A percentile compares a stretch with the other conserved stretches of the same genome.
These are phyloP conservation scores for Colletotrichum godetiae DNA, from an alignment of 2,329 filamentous ascomycete species.

Conservation along the genomic window DNA sequence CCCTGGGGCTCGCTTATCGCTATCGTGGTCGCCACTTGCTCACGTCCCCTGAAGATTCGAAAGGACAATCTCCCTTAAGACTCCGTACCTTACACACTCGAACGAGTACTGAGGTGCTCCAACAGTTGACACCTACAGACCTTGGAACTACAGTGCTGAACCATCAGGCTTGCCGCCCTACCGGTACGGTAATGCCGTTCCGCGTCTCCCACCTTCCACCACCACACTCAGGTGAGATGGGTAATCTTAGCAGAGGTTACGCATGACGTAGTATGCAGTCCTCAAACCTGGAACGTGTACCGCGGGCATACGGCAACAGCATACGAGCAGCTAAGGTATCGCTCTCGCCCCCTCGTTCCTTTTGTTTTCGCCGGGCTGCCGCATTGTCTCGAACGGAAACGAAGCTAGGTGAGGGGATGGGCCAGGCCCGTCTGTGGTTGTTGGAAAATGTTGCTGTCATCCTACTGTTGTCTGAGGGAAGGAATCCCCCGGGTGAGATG, in stretches of 20 bases:
- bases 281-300: constrained; percentile 24
- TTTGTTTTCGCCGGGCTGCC: not conserved
- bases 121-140: not conserved
- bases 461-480: constrained; percentile 24
- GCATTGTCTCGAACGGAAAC: constrained; percentile 25
- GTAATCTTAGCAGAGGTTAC: constrained; percentile 14
- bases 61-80: not conserved
- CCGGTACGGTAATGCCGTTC: not conserved
- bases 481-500: constrained; percentile 26
- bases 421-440: not conserved
- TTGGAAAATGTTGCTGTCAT: not conserved
- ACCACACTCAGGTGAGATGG: not conserved
- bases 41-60: not conserved
- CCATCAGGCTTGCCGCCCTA: not conserved
- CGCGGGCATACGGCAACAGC: not conserved
- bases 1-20: constrained; percentile 9
- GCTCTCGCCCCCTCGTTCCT: not conserved
- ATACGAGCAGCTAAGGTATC: not conserved
- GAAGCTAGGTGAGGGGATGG: not conserved
- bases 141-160: not conserved
- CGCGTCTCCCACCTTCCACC: not conserved
- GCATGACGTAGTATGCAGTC: constrained; percentile 31
- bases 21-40: not conserved
- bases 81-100: too few species aligned
- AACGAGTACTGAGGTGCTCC: not conserved